Base-by-base conservation (phyloP, 192 early-diverging fungal genomes). In the Radiomyces spectabilis region DNA sequence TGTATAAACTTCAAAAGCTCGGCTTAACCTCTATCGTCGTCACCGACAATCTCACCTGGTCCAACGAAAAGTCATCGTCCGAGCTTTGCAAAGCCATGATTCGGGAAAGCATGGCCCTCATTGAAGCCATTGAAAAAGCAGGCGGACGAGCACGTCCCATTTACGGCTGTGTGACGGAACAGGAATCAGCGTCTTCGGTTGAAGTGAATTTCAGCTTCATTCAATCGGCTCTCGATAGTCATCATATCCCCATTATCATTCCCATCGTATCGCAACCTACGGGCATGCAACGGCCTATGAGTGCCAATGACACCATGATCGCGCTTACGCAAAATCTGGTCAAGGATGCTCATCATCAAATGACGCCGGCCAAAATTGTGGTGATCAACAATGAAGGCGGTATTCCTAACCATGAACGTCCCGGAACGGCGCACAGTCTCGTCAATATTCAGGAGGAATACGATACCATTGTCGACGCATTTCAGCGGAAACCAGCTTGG, bases 391-490 rank as follows among this genome's bases (percentile, higher is more conserved):
- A 78, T 38, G 65, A 75, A 63, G 78, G 91, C 44, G 81, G 88
- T 25, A 63, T 90, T 57, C 73, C 84, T 52, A 52, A 67, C 44
- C 71, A 73, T 55, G 74, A 75, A 53, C 51, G 45, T 10, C 57
- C 53, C 10, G 72, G 78, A 0, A 71, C 72, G 19, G 73, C 76
- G 2, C 84, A 85, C 29, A 75, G 87, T 48, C 81, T 95, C 34
- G 73, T 94, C 29, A 95, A 94, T 51, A 73, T 94, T 9, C 75
- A 84, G 57, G 85, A 89, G 47, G 92, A 94, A 61, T 88, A 81
- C 52, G 63, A 57, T 6, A 55, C 69, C 2, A 76, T 93, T 15
- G 38, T 71, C 0, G 41, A 58, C 1, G 57, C 34, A 0, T 79
- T 76, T 52, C 18, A 61, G 19, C 33, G 48, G 1, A 57, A 65